A percentile compares a stretch with the other conserved stretches of the same genome.
These are phyloP conservation scores for Hylodesmum podocarpum DNA, from an alignment of 306 rosid genomes.

Conservation along the genomic window DNA sequence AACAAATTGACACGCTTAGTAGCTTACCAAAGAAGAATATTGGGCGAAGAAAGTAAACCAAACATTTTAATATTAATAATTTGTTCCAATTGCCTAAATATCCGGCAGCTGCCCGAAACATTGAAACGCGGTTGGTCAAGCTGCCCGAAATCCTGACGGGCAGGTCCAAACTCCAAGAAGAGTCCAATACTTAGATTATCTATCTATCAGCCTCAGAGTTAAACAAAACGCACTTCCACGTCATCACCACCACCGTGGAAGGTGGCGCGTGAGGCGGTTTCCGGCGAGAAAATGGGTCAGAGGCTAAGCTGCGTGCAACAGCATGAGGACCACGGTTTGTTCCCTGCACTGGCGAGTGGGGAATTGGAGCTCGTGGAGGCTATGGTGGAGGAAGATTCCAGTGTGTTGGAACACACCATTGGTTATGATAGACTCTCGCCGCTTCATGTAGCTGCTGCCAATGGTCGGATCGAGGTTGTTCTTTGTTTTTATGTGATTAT, in stretches of 20 bases:
- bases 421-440: conserved; percentile 54
- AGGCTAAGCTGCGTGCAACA: conserved; percentile 56
- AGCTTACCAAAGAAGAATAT: not conserved
- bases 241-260: conserved; percentile 33
- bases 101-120: not conserved
- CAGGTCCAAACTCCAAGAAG: conserved; percentile 52
- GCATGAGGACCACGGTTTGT: conserved; percentile 44
- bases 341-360: conserved; percentile 61
- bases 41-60: not conserved
- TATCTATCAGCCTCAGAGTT: not conserved
- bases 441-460: conserved; percentile 75
- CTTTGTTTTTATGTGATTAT: too few relatives aligned
- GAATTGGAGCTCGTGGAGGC: conserved; percentile 54
- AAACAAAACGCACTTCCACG: conserved; percentile 8
- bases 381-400: conserved; percentile 46
- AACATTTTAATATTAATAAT: not conserved
- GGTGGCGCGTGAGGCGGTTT: conserved; percentile 48
- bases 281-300: conserved; percentile 71
- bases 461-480: conserved; percentile 81
- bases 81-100: not conserved
- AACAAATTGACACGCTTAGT: not conserved
- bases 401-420: conserved; percentile 44
- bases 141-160: conserved; percentile 66
- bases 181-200: conserved; percentile 19
- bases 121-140: conserved; percentile 31